Evolutionary conservation across 1,284 basidiomycete species (phyloP), one percentile per base, ranked within the genome.

Genomic region (Cronartium ribicola): DNA sequence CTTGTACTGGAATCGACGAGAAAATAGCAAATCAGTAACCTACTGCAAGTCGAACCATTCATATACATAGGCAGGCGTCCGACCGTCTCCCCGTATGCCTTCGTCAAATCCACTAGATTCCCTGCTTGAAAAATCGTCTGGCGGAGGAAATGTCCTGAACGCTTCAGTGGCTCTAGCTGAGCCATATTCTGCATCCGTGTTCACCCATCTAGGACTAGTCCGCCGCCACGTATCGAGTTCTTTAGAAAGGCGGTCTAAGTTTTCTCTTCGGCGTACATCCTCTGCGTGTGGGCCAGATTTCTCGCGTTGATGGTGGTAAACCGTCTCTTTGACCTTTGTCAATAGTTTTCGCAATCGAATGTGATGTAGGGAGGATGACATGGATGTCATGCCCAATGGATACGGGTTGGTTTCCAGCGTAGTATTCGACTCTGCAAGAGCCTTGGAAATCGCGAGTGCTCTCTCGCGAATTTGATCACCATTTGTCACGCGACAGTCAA

Each of bases 11-110:
- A 13, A 17, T 14, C 37, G 17, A 1, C 59, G 17, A 36, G 7
- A 6, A 37, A 3, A 37, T 61, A 6, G 51, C 5, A 2, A 11
- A 22, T 11, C 51, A 55, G 13, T 14, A n/a, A 59, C 67, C 44
- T n/a, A 71, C 68, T 71, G 68, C 40, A 71, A 57, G 17, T 71
- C 68, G 64, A 71, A 64, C 68, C 68, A 71, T 51, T 71, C 68
- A 22, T 62, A 22, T 37, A 43, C 51, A 46, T 57, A 63, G n/a
- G 61, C 51, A 39, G 68, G 68, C 7, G 37, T 51, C 44, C 14
- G 13, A 37, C 17, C n/a, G 43, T 40, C 44, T 40, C 41, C 36
- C 40, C 44, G 63, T 20, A 43, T 3, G 40, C 39, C 36, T 65
- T 65, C 63, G 44, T 14, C 22, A n/a, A n/a, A n/a, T n/a, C n/a